A percentile compares a stretch with the other conserved stretches of the same genome.
phyloP scores from a whole-genome alignment of 1,284 basidiomycete species.

The Ganoderma multipileum region DNA sequence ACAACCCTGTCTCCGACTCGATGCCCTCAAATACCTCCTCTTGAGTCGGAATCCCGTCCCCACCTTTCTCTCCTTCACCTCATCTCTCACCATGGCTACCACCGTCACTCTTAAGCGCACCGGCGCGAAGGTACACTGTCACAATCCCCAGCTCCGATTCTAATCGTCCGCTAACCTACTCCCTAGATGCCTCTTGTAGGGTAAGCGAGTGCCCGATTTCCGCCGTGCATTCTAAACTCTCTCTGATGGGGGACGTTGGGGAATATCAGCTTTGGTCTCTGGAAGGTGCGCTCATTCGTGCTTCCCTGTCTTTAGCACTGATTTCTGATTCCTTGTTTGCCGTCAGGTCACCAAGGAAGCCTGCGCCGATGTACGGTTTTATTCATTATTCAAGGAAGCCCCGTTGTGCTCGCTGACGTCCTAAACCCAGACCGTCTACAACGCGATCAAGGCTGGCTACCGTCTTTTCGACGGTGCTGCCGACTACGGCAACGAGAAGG shows the following conservation, averaged over 20 bases:
- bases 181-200: conserved; percentile 66
- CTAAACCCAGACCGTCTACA: conserved; percentile 60
- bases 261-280: conserved; percentile 65
- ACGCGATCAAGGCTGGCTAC: conserved; percentile 77
- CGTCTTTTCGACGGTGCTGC: conserved; percentile 85
- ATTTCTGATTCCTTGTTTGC: background rate
- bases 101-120: conserved; percentile 62
- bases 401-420: conserved; percentile 11
- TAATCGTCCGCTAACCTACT: conserved; percentile 8
- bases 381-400: background rate
- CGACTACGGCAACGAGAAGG: conserved; percentile 89
- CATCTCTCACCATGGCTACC: conserved; percentile 49
- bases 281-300: conserved; percentile 55
- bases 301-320: conserved; percentile 2
- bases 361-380: conserved; percentile 61
- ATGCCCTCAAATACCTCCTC: conserved; percentile 23
- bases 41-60: conserved; percentile 7
- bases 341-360: conserved; percentile 58
- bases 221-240: background rate
- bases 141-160: conserved; percentile 8
- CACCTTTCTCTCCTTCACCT: conserved; percentile 21
- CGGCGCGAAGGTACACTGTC: conserved; percentile 56
- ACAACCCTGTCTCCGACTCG: conserved; percentile 15
- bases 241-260: conserved; percentile 14
- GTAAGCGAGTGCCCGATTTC: conserved; percentile 44